These are phyloP conservation scores for Astrothelium subdiscretum DNA, from an alignment of 495 filamentous ascomycete species.

Conservation along the genomic window DNA sequence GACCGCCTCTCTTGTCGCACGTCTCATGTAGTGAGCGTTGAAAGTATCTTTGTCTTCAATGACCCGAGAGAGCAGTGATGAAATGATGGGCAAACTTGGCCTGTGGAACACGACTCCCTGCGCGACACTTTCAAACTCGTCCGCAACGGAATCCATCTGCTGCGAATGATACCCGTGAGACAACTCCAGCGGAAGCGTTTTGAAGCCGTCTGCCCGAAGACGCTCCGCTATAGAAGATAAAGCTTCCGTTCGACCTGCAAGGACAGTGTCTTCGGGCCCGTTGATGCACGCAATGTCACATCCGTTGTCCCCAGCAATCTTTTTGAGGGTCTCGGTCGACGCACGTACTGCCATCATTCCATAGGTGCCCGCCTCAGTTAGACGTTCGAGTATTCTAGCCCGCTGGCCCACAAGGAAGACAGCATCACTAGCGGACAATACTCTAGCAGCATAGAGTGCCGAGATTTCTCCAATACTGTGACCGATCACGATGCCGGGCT, in stretches of 20 bases:
- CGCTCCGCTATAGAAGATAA: constrained; percentile 8
- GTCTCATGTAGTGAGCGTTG: constrained; percentile 47
- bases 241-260: constrained; percentile 17
- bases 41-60: constrained; percentile 44
- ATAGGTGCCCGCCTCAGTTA: neutral
- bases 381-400: constrained; percentile 2
- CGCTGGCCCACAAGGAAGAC: constrained; percentile 13
- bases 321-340: neutral
- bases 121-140: constrained; percentile 50
- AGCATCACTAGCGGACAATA: constrained; percentile 8
- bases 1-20: constrained; percentile 58
- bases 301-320: neutral
- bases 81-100: constrained; percentile 59
- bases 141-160: constrained; percentile 63
- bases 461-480: constrained; percentile 18
- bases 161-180: constrained; percentile 73
- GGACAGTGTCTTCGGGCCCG: constrained; percentile 20
- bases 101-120: constrained; percentile 46
- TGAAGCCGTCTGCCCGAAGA: constrained; percentile 11
- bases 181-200: constrained; percentile 46
- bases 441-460: constrained; percentile 10
- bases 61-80: constrained; percentile 51
- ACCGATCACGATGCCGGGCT: constrained; percentile 21
- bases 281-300: constrained; percentile 29
- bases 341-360: constrained; percentile 22